Evolutionary conservation across 2,329 filamentous ascomycete species (phyloP).

Genomic region (Penicillium sclerotigenum): DNA sequence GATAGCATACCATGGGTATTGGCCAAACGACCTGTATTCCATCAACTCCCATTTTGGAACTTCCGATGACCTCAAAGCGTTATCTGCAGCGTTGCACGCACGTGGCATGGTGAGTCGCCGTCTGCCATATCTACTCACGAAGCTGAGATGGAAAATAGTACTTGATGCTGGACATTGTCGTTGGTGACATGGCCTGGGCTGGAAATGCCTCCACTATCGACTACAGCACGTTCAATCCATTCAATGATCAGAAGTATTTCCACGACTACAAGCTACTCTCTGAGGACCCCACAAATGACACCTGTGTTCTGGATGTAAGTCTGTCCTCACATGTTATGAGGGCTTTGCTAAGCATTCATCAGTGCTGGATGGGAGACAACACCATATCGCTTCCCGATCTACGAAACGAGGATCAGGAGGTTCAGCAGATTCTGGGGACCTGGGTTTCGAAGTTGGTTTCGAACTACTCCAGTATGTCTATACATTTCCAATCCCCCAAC

Average conservation of each 20-base stretch:
- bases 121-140: background rate
- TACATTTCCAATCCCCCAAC: background rate
- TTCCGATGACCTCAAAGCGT: conserved; percentile 55
- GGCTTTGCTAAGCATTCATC: conserved; percentile 1
- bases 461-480: conserved; percentile 38
- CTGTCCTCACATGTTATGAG: background rate
- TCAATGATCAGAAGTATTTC: conserved; percentile 27
- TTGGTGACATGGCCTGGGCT: conserved; percentile 19
- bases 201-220: conserved; percentile 20
- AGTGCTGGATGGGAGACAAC: conserved; percentile 51
- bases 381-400: conserved; percentile 48
- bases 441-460: conserved; percentile 44
- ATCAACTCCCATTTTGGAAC: conserved; percentile 61
- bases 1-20: conserved; percentile 11
- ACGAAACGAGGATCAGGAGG: conserved; percentile 43
- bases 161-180: conserved; percentile 59
- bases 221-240: conserved; percentile 28
- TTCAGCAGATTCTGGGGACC: conserved; percentile 40
- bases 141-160: conserved; percentile 35
- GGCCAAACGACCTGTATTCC: conserved; percentile 33
- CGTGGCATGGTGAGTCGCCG: conserved; percentile 43
- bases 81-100: conserved; percentile 55
- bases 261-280: conserved; percentile 20
- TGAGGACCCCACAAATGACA: conserved; percentile 1
- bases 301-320: conserved; percentile 12